These are phyloP conservation scores for Aspergillus ochraceus DNA, from an alignment of 2,329 filamentous ascomycete genomes.

Conservation along the genomic window DNA sequence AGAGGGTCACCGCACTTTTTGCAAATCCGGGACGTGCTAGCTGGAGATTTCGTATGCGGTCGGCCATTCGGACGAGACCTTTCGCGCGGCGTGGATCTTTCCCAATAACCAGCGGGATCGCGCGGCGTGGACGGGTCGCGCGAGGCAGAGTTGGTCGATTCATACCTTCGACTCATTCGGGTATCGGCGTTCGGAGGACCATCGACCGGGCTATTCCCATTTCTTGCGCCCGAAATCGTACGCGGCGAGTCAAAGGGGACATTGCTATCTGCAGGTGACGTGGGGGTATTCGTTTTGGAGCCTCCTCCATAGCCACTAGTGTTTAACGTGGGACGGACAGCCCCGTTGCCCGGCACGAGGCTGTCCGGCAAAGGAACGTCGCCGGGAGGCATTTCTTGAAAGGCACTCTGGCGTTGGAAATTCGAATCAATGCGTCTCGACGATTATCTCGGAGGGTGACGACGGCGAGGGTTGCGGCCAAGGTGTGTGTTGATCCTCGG, in stretches of 20 bases:
- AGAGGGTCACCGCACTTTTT: slow-evolving; percentile 86
- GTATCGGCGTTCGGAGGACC: slow-evolving; percentile 30
- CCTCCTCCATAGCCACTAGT: slow-evolving; percentile 36
- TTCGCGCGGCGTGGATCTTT: slow-evolving; percentile 36
- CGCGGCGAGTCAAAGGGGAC: slow-evolving; percentile 37
- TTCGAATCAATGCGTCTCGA: not conserved
- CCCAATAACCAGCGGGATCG: slow-evolving; percentile 33
- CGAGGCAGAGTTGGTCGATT: slow-evolving; percentile 25
- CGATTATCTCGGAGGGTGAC: not conserved
- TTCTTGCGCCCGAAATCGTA: slow-evolving; percentile 28
- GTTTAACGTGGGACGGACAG: slow-evolving; percentile 38
- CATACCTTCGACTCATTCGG: slow-evolving; percentile 31
- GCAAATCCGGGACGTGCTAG: slow-evolving; percentile 55
- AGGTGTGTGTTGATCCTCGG: not conserved
- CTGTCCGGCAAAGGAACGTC: slow-evolving; percentile 42
- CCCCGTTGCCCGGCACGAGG: slow-evolving; percentile 44
- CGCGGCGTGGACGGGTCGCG: slow-evolving; percentile 24
- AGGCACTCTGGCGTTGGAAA: slow-evolving; percentile 17
- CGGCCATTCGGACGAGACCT: slow-evolving; percentile 38
- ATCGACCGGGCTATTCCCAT: slow-evolving; percentile 23
- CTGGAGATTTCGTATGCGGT: slow-evolving; percentile 37
- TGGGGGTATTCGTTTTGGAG: slow-evolving; percentile 40
- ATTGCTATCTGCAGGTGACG: slow-evolving; percentile 39
- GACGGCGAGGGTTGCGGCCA: not conserved
- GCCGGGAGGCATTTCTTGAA: slow-evolving; percentile 42